These are phyloP conservation scores for Davidsoniella eucalypti DNA, from an alignment of 2,329 filamentous ascomycete genomes.

Conservation along the genomic window DNA sequence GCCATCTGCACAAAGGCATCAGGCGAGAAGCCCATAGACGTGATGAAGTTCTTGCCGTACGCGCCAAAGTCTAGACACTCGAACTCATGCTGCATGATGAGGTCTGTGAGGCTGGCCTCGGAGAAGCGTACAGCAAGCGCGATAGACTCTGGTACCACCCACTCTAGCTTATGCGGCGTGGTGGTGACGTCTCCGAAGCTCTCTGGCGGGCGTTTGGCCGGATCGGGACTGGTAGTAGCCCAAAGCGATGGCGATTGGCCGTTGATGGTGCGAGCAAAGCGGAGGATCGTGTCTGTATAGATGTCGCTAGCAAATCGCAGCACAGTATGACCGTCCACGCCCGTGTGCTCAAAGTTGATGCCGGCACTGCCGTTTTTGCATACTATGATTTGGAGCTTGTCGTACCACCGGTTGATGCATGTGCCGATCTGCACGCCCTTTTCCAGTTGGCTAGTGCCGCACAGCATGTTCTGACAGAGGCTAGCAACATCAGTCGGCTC, in stretches of 20 bases:
- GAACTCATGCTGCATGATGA: constrained; percentile 95
- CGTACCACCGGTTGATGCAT: constrained; percentile 97
- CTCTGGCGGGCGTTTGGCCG: constrained; percentile 74
- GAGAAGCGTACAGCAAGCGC: constrained; percentile 86
- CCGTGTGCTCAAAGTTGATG: constrained; percentile 98
- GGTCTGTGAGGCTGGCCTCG: constrained; percentile 80
- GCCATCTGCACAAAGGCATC: constrained; percentile 99
- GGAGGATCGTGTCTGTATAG: constrained; percentile 93
- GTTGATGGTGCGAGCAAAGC: constrained; percentile 90
- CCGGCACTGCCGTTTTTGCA: constrained; percentile 97
- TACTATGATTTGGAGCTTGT: constrained; percentile 97
- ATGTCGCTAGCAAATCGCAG: constrained; percentile 90
- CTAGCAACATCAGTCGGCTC: constrained; percentile 67
- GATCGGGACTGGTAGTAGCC: constrained; percentile 81
- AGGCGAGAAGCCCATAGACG: constrained; percentile 87
- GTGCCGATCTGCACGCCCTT: constrained; percentile 92
- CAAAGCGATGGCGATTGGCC: constrained; percentile 82
- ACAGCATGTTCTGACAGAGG: constrained; percentile 97
- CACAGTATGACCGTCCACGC: constrained; percentile 93
- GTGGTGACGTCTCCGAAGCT: constrained; percentile 90
- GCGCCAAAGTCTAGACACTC: constrained; percentile 73
- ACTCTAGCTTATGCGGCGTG: constrained; percentile 88
- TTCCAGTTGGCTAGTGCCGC: constrained; percentile 80
- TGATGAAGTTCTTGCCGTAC: constrained; percentile 97
- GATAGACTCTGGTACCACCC: constrained; percentile 90